These are phyloP conservation scores for Decorospora gaudefroyi DNA, from an alignment of 2,329 filamentous ascomycete genomes.

Conservation along the genomic window DNA sequence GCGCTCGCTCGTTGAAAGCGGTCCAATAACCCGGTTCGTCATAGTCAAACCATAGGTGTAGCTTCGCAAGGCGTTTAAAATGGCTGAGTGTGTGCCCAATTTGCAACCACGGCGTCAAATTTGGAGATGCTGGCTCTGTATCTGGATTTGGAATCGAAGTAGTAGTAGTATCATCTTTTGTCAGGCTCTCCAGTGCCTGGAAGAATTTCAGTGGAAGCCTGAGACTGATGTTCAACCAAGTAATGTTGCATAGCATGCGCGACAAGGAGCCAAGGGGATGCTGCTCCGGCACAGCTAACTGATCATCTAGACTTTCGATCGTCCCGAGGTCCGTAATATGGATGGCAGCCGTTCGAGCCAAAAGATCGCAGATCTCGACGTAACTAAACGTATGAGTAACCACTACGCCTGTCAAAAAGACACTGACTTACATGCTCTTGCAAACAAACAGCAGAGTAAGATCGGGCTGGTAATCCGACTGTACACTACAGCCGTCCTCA, in stretches of 20 bases:
- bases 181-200: neutral
- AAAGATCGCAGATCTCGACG: constrained; percentile 9
- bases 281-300: neutral
- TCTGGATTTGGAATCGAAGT: neutral
- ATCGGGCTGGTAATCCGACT: neutral
- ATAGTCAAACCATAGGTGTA: constrained; percentile 20
- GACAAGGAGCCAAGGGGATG: neutral
- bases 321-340: constrained; percentile 15
- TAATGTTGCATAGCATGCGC: neutral
- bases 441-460: neutral
- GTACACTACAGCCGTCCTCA: no score
- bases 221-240: neutral
- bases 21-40: constrained; percentile 13
- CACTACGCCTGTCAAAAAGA: neutral
- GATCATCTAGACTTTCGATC: neutral
- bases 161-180: neutral
- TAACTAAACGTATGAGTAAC: constrained; percentile 10
- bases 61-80: neutral
- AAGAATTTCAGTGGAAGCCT: neutral
- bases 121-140: neutral
- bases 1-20: constrained; percentile 18
- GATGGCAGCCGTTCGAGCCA: constrained; percentile 7
- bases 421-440: neutral
- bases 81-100: neutral
- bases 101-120: neutral